A percentile compares a stretch with the other conserved stretches of the same genome.
Conservation (phyloP, 441 rosid genomes). For the Hura crepitans region DNA sequence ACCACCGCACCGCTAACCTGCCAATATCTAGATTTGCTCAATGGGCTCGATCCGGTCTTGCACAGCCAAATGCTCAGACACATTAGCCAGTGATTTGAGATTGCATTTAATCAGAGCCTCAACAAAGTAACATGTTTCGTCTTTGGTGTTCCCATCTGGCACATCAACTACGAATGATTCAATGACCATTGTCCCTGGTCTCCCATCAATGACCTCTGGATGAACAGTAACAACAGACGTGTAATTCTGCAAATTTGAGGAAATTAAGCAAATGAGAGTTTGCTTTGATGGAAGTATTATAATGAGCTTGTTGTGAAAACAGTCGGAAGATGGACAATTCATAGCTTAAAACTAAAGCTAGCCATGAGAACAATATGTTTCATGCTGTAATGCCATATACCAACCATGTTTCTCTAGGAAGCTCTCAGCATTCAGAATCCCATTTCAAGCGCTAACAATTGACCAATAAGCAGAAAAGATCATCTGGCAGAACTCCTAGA, state of each 20-base stretch:
- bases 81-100: constrained; percentile 62
- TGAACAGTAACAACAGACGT: constrained; percentile 73
- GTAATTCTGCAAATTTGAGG: constrained; percentile 53
- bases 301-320: not conserved
- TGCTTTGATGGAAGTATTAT: not conserved
- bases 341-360: too few relatives aligned
- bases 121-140: constrained; percentile 81
- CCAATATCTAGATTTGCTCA: constrained; percentile 21
- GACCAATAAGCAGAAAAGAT: too few relatives aligned
- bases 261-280: not conserved
- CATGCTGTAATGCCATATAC: too few relatives aligned
- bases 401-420: too few relatives aligned
- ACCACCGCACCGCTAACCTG: constrained; percentile 8
- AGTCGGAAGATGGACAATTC: not conserved
- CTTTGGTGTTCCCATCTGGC: constrained; percentile 79
- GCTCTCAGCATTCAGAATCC: too few relatives aligned
- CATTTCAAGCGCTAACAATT: too few relatives aligned
- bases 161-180: constrained; percentile 82
- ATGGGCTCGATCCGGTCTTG: constrained; percentile 34
- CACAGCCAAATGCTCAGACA: constrained; percentile 70
- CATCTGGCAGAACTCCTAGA: too few relatives aligned
- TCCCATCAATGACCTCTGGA: constrained; percentile 68
- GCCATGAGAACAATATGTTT: too few relatives aligned
- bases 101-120: constrained; percentile 75
- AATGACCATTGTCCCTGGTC: constrained; percentile 68